Base-by-base conservation (phyloP, 768 basidiomycete genomes). In the Hericium coralloides region DNA sequence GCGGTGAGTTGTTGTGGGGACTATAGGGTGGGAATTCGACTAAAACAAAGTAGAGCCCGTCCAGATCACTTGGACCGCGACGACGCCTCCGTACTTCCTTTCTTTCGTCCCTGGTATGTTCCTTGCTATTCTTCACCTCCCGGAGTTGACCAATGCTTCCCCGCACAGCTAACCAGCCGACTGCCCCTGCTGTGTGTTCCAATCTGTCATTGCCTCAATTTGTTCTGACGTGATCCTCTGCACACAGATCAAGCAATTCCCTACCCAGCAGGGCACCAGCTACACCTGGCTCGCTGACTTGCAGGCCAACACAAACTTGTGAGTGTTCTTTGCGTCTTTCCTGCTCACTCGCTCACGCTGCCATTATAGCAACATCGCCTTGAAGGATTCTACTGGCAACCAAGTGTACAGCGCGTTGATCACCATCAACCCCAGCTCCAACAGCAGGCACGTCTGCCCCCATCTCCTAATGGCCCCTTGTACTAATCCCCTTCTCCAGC, bases 331-430 rank as follows among this genome's bases (percentile, higher is more conserved):
- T 39, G 37, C n/a, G 43, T 38, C 52, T 23, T 18, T 38, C 25
- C 4, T 6, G 22, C 26, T 38, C 38, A 43, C 54, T 45, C 25
- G 38, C 37, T 61, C 9, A 65, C 37, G 8, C 23, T 38, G 31
- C 36, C 3, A 14, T 2, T 18, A 60, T 52, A 89, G 87, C 61
- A 78, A 79, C n/a, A 61, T 80, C 37, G 65, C 65, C 12, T 57
- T 86, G 60, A 85, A 82, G 70, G 87, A 89, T 59, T 69, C 68
- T 64, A 79, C 79, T 14, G 87, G 87, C 15, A 15, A 65, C 1
- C 66, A 63, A 9, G 79, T 74, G 7, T 89, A 75, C 69, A 79
- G 80, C 14, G 79, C 80, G 52, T 69, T 72, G 2, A 71, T 82
- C 36, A 79, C 71, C 0, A 67, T 88, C 50, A 60, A 68, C 54